phyloP scores from a whole-genome alignment of 139 green algal genomes.

The Chlorella vulgaris region DNA sequence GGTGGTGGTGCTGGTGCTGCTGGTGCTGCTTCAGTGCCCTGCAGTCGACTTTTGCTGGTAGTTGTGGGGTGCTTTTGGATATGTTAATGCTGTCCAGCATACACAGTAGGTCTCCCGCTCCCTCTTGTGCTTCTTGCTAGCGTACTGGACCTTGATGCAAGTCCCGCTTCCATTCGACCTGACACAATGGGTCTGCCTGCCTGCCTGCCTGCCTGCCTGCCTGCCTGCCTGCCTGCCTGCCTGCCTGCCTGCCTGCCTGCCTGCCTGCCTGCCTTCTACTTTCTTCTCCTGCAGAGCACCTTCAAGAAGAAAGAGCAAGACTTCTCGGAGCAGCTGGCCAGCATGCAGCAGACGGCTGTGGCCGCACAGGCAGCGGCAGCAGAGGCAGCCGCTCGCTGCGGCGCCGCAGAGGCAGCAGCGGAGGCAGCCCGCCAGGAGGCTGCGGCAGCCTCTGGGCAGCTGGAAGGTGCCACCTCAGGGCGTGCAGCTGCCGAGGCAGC shows the following conservation, averaged over 20 bases:
- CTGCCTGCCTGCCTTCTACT: neutral
- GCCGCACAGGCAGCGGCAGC: slow-evolving; percentile 18
- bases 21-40: too few species aligned
- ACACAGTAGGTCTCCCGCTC: too few species aligned
- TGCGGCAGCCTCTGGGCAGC: neutral
- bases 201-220: neutral
- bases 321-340: slow-evolving; percentile 15
- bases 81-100: too few species aligned
- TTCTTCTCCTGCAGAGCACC: slow-evolving; percentile 4
- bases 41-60: too few species aligned
- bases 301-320: slow-evolving; percentile 45
- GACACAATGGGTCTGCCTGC: neutral
- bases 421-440: slow-evolving; percentile 11
- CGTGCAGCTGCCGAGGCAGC: slow-evolving; percentile 17
- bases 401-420: slow-evolving; percentile 20
- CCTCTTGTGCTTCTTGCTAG: too few species aligned
- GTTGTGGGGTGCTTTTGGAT: too few species aligned
- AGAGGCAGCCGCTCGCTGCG: neutral
- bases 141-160: too few species aligned
- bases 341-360: slow-evolving; percentile 3
- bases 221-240: neutral
- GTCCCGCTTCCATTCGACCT: too few species aligned
- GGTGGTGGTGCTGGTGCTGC: too few species aligned
- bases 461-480: neutral
- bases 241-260: neutral